Percentiles rank a stretch among this genome's conserved stretches.
Conservation (phyloP, 2,329 filamentous ascomycete species). For the Aspergillus neoniger region DNA sequence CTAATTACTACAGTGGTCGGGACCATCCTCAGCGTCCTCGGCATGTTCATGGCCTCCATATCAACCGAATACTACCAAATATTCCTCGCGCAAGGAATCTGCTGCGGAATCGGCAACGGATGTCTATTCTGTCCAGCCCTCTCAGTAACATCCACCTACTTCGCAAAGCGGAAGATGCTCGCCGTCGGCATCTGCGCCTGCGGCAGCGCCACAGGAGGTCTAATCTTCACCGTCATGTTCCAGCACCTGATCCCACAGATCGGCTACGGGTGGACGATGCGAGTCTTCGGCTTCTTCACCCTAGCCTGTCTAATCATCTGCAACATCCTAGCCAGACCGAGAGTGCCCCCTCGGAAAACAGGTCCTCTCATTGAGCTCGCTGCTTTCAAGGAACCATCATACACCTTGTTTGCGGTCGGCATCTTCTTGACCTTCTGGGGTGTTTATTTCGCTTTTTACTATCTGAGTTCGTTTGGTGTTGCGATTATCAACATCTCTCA, state of each 20-base stretch:
- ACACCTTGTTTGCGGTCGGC: constrained; percentile 51
- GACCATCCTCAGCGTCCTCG: not conserved
- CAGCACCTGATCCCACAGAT: not conserved
- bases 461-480: constrained; percentile 53
- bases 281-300: constrained; percentile 50
- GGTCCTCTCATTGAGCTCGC: constrained; percentile 58
- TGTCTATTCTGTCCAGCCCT: not conserved
- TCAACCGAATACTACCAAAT: not conserved
- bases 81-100: not conserved
- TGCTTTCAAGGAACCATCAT: constrained; percentile 61
- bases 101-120: not conserved
- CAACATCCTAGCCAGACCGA: constrained; percentile 40
- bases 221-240: not conserved
- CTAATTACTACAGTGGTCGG: too few species aligned
- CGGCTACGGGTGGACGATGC: constrained; percentile 50
- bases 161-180: not conserved
- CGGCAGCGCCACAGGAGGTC: not conserved
- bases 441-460: constrained; percentile 61
- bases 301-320: constrained; percentile 30
- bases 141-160: not conserved
- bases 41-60: not conserved
- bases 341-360: constrained; percentile 53
- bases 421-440: constrained; percentile 53
- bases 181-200: not conserved
- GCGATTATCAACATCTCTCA: constrained; percentile 41